Evolutionary conservation across 306 rosid species (phyloP).

Genomic region (Pueraria montana): DNA sequence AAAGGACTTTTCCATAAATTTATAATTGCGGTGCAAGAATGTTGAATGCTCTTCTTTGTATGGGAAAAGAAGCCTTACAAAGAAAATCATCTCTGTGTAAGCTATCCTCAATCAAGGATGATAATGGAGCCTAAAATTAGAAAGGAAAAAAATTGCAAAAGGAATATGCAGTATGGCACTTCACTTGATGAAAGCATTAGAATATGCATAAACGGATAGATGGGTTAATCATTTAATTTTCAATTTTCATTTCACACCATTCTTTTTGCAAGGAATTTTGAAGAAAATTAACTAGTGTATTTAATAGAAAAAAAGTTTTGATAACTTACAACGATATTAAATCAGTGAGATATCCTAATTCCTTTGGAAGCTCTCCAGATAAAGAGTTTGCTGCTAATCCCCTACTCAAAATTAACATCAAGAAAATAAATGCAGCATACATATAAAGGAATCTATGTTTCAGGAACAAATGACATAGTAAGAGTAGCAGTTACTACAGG

Average conservation of each 20-base stretch:
- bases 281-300: too few species aligned
- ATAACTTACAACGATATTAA: slow-evolving; percentile 55
- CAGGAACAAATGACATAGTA: neutral
- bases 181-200: too few species aligned
- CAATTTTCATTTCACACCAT: neutral
- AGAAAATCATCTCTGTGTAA: too few species aligned
- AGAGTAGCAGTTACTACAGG: neutral
- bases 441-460: neutral
- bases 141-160: neutral
- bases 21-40: neutral
- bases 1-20: too few species aligned
- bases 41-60: neutral
- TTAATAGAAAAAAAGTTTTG: neutral
- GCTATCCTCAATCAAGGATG: neutral
- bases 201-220: too few species aligned
- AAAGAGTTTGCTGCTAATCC: slow-evolving; percentile 58
- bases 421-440: neutral
- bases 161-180: neutral
- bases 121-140: too few species aligned
- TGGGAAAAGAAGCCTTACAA: too few species aligned
- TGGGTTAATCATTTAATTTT: too few species aligned
- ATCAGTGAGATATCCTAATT: slow-evolving; percentile 63
- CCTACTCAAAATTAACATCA: slow-evolving; percentile 43
- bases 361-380: slow-evolving; percentile 75
- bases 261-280: neutral